Evolutionary conservation across 306 rosid species (phyloP).

Genomic region (Sicyos baderoa): DNA sequence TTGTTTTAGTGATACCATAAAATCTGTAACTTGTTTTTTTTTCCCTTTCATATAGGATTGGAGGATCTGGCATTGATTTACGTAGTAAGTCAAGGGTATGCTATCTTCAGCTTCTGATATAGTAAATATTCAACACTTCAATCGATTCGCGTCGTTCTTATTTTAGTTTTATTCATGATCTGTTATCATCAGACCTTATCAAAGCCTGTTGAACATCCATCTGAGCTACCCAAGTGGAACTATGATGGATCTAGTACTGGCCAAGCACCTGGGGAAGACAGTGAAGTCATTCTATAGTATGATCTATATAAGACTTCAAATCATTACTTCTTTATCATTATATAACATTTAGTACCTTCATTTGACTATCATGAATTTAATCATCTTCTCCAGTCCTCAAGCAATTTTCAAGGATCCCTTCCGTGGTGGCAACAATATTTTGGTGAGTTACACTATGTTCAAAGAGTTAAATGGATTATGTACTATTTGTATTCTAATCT

Average conservation of each 20-base stretch:
- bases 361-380: constrained; percentile 20
- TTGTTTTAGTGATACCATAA: constrained; percentile 16
- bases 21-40: constrained; percentile 10
- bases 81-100: constrained; percentile 96
- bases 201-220: constrained; percentile 83
- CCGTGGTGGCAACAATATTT: constrained; percentile 94
- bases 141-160: constrained; percentile 17
- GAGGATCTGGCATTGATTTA: constrained; percentile 86
- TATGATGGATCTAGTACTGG: constrained; percentile 99
- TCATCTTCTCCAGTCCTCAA: constrained; percentile 59
- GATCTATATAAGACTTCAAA: constrained; percentile 32
- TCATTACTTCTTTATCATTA: not conserved
- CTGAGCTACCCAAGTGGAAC: constrained; percentile 98
- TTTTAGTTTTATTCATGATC: constrained; percentile 19
- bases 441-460: constrained; percentile 43
- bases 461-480: not conserved
- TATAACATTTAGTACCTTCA: constrained; percentile 1
- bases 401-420: constrained; percentile 94
- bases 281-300: constrained; percentile 99
- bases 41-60: constrained; percentile 52
- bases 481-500: not conserved
- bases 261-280: constrained; percentile 97
- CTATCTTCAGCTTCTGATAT: constrained; percentile 3
- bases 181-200: constrained; percentile 59
- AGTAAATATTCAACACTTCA: not conserved